Evolutionary conservation across 75 land plant species (phyloP).

Genomic region (Isoetes taiwanensis): DNA sequence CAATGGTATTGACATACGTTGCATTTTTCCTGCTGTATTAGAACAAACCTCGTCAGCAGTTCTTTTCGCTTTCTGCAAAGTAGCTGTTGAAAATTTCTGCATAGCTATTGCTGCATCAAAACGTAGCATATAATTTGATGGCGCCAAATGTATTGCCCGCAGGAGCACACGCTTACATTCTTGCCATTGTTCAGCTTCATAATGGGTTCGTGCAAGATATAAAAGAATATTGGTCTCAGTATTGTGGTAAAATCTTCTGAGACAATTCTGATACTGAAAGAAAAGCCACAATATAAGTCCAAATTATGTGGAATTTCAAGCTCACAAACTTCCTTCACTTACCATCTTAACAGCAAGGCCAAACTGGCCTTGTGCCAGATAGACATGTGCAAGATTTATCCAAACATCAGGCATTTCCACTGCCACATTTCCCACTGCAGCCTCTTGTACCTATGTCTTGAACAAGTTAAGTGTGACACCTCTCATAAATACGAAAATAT

Average conservation of each 20-base stretch:
- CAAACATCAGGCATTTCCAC: constrained; percentile 99
- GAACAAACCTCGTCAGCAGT: constrained; percentile 78
- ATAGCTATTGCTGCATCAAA: constrained; percentile 88
- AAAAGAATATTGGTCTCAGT: constrained; percentile 73
- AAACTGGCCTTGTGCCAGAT: constrained; percentile 93
- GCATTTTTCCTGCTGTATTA: too few relatives aligned
- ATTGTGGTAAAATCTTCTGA: constrained; percentile 70
- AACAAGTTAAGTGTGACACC: background rate
- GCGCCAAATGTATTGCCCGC: constrained; percentile 85
- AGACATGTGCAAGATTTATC: constrained; percentile 93
- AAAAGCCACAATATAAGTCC: background rate
- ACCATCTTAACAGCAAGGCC: constrained; percentile 86
- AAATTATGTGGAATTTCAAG: background rate
- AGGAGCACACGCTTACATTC: constrained; percentile 79
- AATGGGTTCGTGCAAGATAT: constrained; percentile 85
- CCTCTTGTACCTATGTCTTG: constrained; percentile 76
- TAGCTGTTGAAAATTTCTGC: constrained; percentile 91
- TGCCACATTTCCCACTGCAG: constrained; percentile 75
- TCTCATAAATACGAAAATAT: background rate
- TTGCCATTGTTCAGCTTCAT: constrained; percentile 99
- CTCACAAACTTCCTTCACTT: background rate
- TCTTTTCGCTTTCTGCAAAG: constrained; percentile 70
- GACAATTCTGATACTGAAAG: constrained; percentile 90
- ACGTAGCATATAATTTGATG: constrained; percentile 77
- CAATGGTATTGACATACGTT: too few relatives aligned